Conservation (phyloP, 805 yeast species). For the Yarrowia phangngaensis region DNA sequence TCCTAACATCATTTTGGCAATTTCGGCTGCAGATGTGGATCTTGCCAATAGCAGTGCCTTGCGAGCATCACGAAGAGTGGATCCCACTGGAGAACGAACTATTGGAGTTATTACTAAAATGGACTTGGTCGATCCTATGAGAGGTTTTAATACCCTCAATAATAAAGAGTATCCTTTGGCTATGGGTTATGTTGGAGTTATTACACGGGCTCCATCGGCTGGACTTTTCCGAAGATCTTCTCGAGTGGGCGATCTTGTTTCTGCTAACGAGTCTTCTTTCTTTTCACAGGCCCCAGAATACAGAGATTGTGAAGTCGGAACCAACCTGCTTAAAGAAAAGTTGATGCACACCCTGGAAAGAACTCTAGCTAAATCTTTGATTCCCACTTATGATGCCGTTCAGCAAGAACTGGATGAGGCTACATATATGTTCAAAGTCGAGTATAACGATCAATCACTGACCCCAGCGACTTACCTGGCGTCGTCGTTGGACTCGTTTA, state of each 20-base stretch:
- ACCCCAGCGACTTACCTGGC: slow-evolving; percentile 95
- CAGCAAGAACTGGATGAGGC: slow-evolving; percentile 92
- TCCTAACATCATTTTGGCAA: slow-evolving; percentile 93
- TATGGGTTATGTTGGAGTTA: slow-evolving; percentile 99
- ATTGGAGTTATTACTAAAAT: slow-evolving; percentile 94
- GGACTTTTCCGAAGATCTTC: slow-evolving; percentile 56
- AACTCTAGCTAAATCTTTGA: slow-evolving; percentile 83
- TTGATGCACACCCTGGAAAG: slow-evolving; percentile 82
- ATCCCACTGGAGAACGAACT: slow-evolving; percentile 92
- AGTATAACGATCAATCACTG: slow-evolving; percentile 87
- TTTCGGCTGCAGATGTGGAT: slow-evolving; percentile 97
- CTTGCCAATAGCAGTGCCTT: slow-evolving; percentile 93
- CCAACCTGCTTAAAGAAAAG: slow-evolving; percentile 68
- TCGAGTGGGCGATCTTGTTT: slow-evolving; percentile 50
- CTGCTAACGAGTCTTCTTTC: slow-evolving; percentile 50
- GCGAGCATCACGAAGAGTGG: slow-evolving; percentile 81
- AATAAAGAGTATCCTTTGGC: slow-evolving; percentile 83
- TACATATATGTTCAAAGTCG: slow-evolving; percentile 88
- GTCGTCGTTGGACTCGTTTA: slow-evolving; percentile 81
- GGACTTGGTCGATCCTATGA: slow-evolving; percentile 77
- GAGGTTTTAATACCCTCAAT: slow-evolving; percentile 62
- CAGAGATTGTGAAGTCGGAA: slow-evolving; percentile 71
- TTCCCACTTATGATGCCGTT: slow-evolving; percentile 81
- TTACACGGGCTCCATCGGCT: slow-evolving; percentile 64
- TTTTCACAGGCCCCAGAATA: slow-evolving; percentile 61